Base-by-base conservation (phyloP, 2,329 filamentous ascomycete genomes). In the Fusarium cyanostomum region DNA sequence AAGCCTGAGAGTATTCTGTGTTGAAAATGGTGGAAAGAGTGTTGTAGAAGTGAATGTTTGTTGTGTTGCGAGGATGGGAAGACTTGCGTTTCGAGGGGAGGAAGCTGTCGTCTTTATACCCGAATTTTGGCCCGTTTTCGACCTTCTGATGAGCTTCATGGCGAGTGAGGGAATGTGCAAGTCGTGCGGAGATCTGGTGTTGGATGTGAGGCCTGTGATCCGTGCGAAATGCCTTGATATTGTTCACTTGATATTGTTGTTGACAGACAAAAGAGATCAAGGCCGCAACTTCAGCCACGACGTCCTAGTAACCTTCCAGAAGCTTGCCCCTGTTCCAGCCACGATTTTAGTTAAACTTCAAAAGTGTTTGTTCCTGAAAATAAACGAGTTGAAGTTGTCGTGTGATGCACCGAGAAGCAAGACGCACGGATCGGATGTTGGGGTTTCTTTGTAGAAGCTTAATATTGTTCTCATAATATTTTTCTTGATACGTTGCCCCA, bases 401-500 rank as follows among this genome's bases (percentile, higher is more conserved):
- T 58, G 50, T 55, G 61, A 52, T 58, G 11, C 33, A 39, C 11
- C 12, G 30, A 12, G 21, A 39, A 38, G 50, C 33, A 31, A 16
- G 28, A 41, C 30, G 57, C 59, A 64, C 39, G 38, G 59, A 46
- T 50, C 16, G n/a, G 26, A 31, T 30, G 15, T 21, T 39, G 51
- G 16, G 18, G 21, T 45, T 42, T 31, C 64, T 69, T 68, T 66
- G 68, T 63, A 35, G 27, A 61, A 39, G 52, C 59, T 74, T 74
- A 67, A 60, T 71, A 72, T 75, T 75, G 68, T 68, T 59, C 43
- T 60, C 60, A 66, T 71, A 60, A 67, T 73, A 68, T 64, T 64
- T 44, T 64, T 46, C 56, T 38, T 35, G 10, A 37, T 18, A 28
- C 26, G 44, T 48, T 39, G 58, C 39, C 62, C 52, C 52, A 37